Evolutionary conservation across 2,329 filamentous ascomycete species (phyloP).

Genomic region (Dothistroma pini): DNA sequence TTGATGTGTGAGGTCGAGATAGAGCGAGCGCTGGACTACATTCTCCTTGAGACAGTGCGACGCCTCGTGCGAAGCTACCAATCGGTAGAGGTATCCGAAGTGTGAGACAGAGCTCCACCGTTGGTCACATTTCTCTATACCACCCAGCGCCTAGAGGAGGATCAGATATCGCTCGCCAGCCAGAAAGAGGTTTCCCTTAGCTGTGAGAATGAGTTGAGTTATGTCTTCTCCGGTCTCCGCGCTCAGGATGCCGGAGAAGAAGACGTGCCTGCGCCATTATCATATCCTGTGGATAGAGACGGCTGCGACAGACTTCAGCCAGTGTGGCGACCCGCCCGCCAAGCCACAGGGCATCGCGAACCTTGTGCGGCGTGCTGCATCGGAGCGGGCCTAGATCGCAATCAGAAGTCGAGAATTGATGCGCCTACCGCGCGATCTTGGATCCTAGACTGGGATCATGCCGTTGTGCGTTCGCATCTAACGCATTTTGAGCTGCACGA

Average conservation of each 20-base stretch:
- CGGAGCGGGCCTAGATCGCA: conserved; percentile 6
- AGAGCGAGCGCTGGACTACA: background rate
- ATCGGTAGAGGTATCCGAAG: background rate
- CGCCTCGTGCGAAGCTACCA: background rate
- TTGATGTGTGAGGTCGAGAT: background rate
- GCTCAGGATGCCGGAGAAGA: background rate
- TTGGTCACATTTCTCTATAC: background rate
- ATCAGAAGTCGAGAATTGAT: conserved; percentile 1
- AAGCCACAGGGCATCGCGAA: conserved; percentile 13
- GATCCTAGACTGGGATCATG: background rate
- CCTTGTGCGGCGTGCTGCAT: background rate
- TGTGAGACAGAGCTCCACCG: background rate
- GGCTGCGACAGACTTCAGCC: conserved; percentile 7
- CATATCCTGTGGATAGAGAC: background rate
- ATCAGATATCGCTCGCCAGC: background rate
- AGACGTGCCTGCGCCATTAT: background rate
- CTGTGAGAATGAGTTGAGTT: conserved; percentile 14
- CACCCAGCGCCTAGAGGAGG: background rate
- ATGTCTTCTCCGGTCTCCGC: conserved; percentile 1
- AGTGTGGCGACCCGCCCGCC: conserved; percentile 9
- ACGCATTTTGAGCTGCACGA: conserved; percentile 8
- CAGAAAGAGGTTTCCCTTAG: conserved; percentile 10
- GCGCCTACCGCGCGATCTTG: background rate
- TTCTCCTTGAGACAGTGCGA: background rate
- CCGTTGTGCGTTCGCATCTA: background rate